phyloP scores from a whole-genome alignment of 176 grass and related monocot genomes.

The Musa troglodytarum region DNA sequence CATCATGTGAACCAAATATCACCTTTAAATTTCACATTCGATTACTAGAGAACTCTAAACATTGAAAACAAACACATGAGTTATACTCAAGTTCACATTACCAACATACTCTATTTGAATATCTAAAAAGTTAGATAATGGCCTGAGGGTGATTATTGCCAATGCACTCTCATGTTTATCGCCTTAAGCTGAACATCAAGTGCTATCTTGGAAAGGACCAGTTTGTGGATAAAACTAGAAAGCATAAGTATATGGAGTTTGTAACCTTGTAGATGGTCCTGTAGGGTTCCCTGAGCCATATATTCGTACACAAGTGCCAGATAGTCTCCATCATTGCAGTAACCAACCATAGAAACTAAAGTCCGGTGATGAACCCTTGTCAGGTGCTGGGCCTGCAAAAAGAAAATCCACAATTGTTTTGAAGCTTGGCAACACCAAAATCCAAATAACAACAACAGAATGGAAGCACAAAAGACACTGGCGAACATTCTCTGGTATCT shows the following conservation, averaged over 20 bases:
- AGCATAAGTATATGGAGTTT: neutral
- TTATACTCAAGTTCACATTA: too few relatives aligned
- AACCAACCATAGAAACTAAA: slow-evolving; percentile 20
- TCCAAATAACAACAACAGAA: neutral
- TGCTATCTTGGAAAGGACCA: neutral
- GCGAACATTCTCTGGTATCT: neutral
- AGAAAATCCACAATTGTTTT: neutral
- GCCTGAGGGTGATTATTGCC: neutral
- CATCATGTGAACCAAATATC: too few relatives aligned
- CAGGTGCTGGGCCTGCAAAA: slow-evolving; percentile 18
- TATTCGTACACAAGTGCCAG: slow-evolving; percentile 17
- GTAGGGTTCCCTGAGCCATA: slow-evolving; percentile 18
- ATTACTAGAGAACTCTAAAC: too few relatives aligned
- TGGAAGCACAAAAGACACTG: neutral
- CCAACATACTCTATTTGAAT: neutral
- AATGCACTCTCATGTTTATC: neutral
- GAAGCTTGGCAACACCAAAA: neutral
- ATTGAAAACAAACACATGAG: too few relatives aligned
- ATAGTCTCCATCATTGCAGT: slow-evolving; percentile 11
- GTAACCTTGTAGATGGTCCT: slow-evolving; percentile 12
- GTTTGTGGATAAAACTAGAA: neutral
- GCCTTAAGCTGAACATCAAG: neutral
- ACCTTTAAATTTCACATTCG: too few relatives aligned
- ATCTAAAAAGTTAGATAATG: neutral
- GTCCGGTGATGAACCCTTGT: slow-evolving; percentile 22